These are phyloP conservation scores for Metschnikowia shivogae DNA, from an alignment of 805 yeast species.

Conservation along the genomic window DNA sequence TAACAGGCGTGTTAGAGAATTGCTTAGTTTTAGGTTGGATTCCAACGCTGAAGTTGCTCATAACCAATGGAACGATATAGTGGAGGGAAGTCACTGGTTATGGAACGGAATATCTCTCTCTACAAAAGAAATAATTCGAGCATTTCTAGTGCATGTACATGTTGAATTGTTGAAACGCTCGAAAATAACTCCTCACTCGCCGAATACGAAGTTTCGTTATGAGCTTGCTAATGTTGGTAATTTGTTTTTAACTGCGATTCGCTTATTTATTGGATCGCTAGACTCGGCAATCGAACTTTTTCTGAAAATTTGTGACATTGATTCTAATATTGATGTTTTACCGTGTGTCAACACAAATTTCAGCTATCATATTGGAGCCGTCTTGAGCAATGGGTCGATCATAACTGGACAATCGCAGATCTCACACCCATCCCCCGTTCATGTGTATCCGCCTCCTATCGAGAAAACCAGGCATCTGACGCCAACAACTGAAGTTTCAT, in stretches of 20 bases:
- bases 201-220: constrained; percentile 56
- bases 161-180: constrained; percentile 69
- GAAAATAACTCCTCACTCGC: constrained; percentile 27
- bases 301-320: constrained; percentile 57
- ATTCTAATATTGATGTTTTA: constrained; percentile 51
- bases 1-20: constrained; percentile 29
- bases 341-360: constrained; percentile 85
- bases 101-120: constrained; percentile 63
- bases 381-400: constrained; percentile 60
- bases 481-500: constrained; percentile 11
- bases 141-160: constrained; percentile 76
- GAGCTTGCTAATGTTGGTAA: constrained; percentile 85
- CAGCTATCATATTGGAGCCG: constrained; percentile 81
- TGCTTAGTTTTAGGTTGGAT: constrained; percentile 48
- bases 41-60: constrained; percentile 50
- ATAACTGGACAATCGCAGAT: constrained; percentile 92
- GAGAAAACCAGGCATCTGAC: constrained; percentile 18
- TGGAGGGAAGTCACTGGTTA: constrained; percentile 69
- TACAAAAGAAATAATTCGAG: constrained; percentile 65
- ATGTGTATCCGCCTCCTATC: constrained; percentile 19
- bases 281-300: constrained; percentile 80
- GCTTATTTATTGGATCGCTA: constrained; percentile 77
- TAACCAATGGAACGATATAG: constrained; percentile 69
- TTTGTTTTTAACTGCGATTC: constrained; percentile 72
- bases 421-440: constrained; percentile 64